Base-by-base conservation (phyloP, 2,329 filamentous ascomycete genomes). In the Paecilomyces fulvus region DNA sequence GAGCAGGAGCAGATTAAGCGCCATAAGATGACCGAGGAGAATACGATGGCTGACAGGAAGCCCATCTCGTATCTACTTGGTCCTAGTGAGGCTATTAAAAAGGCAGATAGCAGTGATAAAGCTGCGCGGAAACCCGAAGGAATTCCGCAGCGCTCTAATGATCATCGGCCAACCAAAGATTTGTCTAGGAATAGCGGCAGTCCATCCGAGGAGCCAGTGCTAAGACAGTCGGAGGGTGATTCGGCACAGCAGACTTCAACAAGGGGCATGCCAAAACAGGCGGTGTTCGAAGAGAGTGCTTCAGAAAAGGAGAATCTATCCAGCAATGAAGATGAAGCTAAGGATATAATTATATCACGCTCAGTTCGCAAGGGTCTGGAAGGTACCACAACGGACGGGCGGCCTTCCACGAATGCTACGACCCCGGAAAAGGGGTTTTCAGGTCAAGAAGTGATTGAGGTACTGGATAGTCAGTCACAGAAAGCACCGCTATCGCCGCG, bases 1-100 rank as follows among this genome's bases (percentile, higher is more conserved):
- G 75, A 83, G 60, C 86, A 88, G 62, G 77, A 80, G 49, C 66
- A 70, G 14, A 53, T 62, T 4, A 60, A 55, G 3, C 53, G 53
- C 3, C 69, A 76, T 43, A 66, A 69, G 14, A 72, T 74, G 30
- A 75, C 69, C 53, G 71, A 73, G 33, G 65, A 69, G 57, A 71
- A 69, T 2, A 50, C 58, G 1, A 64, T 72, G 63, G 70, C 65
- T 30, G 65, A 70, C 46, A 58, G 55, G 53, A 57, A 61, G 51
- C 69, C 66, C 1, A 60, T 73, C 30, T 70, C 64, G 14, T 71
- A 68, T 57, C 62, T 73, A 6, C 61, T 73, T 8, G 67, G 67
- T 0, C 53, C 61, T 7, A 53, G 60, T 0, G 11, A 31, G 17
- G 52, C 57, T 7, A 7, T n/a, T 17, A 20, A n/a, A 8, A 10